These are phyloP conservation scores for Arachis stenosperma DNA, from an alignment of 306 rosid species.

Conservation along the genomic window DNA sequence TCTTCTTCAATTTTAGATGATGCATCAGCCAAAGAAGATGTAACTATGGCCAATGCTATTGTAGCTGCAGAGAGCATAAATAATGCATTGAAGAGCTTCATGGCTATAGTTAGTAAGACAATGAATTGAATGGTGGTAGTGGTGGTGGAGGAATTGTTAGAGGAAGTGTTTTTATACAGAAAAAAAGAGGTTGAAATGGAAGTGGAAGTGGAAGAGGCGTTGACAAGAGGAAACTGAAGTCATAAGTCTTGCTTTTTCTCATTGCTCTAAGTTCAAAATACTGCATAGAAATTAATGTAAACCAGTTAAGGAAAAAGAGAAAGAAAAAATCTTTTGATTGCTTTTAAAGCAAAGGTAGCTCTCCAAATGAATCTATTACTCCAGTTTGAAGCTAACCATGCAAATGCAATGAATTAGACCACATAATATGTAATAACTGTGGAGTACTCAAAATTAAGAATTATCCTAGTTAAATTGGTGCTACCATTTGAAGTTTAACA, in stretches of 20 bases:
- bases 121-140: too few relatives aligned
- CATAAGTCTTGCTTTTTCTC: constrained; percentile 32
- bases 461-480: neutral
- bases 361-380: constrained; percentile 5
- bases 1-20: neutral
- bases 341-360: constrained; percentile 39
- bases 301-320: neutral
- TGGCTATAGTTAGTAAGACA: neutral
- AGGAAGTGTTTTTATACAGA: neutral
- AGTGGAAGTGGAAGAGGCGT: neutral
- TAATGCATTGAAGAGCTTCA: constrained; percentile 5
- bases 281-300: constrained; percentile 36
- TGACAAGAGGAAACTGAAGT: constrained; percentile 25
- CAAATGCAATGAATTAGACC: constrained; percentile 1
- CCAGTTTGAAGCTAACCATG: constrained; percentile 8
- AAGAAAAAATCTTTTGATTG: constrained; percentile 41
- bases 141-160: neutral
- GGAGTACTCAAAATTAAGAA: neutral
- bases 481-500: too few relatives aligned
- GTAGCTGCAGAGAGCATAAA: constrained; percentile 5
- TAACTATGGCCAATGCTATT: neutral
- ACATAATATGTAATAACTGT: neutral
- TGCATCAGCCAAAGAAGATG: neutral
- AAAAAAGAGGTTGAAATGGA: too few relatives aligned
- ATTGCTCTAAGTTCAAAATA: constrained; percentile 25